A percentile compares a stretch with the other conserved stretches of the same genome.
phyloP scores from a whole-genome alignment of 129 eudicot genomes.

The Pseudognaphalium luteoalbum region DNA sequence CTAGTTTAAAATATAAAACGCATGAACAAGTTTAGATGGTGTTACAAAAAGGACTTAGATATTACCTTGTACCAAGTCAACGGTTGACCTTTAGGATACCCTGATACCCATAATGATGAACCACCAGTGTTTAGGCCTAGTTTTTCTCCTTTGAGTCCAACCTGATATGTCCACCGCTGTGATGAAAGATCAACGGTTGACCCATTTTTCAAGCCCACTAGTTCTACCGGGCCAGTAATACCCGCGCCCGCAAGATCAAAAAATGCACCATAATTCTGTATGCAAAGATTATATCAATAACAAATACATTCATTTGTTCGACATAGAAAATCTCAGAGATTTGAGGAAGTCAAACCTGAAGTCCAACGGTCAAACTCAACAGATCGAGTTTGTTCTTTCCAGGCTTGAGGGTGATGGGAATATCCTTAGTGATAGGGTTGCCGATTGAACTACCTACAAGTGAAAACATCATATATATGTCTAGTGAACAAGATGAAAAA shows the following conservation, averaged over 20 bases:
- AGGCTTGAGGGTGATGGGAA: constrained; percentile 51
- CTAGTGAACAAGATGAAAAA: not conserved
- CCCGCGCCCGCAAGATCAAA: constrained; percentile 79
- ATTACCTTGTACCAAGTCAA: constrained; percentile 95
- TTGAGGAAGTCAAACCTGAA: constrained; percentile 61
- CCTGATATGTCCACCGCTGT: constrained; percentile 83
- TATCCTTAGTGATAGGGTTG: constrained; percentile 42
- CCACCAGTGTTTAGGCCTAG: constrained; percentile 64
- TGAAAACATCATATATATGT: constrained; percentile 9
- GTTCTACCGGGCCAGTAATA: constrained; percentile 83
- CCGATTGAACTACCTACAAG: constrained; percentile 64
- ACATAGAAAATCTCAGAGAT: constrained; percentile 6
- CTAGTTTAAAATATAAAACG: not conserved
- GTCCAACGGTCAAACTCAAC: constrained; percentile 92
- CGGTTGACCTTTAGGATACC: constrained; percentile 73
- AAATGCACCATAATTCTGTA: constrained; percentile 91
- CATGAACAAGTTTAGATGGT: not conserved
- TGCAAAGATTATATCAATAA: not conserved
- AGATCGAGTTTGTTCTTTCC: constrained; percentile 76
- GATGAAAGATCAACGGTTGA: constrained; percentile 69
- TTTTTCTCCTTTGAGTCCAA: constrained; percentile 88
- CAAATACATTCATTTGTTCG: not conserved
- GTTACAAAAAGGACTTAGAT: not conserved
- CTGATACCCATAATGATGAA: constrained; percentile 67
- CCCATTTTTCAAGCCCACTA: constrained; percentile 52